phyloP scores from a whole-genome alignment of 306 rosid species.

The Glycine soja region DNA sequence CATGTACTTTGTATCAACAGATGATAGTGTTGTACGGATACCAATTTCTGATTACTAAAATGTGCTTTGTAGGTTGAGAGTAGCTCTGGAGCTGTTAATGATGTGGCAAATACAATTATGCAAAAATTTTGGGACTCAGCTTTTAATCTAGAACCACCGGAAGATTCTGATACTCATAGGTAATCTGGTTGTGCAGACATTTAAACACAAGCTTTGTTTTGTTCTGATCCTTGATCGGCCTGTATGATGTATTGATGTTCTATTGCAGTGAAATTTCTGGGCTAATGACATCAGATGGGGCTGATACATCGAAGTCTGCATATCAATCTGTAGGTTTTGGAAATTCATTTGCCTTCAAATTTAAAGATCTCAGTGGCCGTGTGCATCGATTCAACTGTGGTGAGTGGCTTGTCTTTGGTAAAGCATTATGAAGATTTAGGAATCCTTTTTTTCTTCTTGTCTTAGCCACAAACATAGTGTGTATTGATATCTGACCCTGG shows the following conservation, averaged over 20 bases:
- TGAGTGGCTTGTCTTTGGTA: conserved; percentile 51
- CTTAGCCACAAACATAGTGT: conserved; percentile 12
- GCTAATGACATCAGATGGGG: conserved; percentile 73
- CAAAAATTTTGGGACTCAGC: conserved; percentile 99
- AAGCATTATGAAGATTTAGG: conserved; percentile 18
- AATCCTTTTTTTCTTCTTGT: conserved; percentile 1
- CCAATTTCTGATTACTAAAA: conserved; percentile 38
- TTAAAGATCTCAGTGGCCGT: conserved; percentile 81
- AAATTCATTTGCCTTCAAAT: conserved; percentile 80
- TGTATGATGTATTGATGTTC: conserved; percentile 12
- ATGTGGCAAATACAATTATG: conserved; percentile 87
- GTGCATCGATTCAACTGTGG: conserved; percentile 85
- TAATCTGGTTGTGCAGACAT: conserved; percentile 44
- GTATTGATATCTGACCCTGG: conserved; percentile 27
- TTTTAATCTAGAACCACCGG: conserved; percentile 80
- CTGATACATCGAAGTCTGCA: conserved; percentile 55
- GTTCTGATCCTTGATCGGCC: conserved; percentile 36
- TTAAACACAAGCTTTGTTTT: conserved; percentile 14
- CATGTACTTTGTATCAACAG: conserved; percentile 32
- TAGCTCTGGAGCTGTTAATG: conserved; percentile 80
- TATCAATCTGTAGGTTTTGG: conserved; percentile 72
- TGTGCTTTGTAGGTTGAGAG: conserved; percentile 67
- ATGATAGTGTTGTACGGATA: conserved; percentile 16
- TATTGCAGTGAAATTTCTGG: conserved; percentile 82
- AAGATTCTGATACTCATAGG: conserved; percentile 90